phyloP scores from a whole-genome alignment of 768 basidiomycete genomes.

The Tricholoma bakamatsutake region DNA sequence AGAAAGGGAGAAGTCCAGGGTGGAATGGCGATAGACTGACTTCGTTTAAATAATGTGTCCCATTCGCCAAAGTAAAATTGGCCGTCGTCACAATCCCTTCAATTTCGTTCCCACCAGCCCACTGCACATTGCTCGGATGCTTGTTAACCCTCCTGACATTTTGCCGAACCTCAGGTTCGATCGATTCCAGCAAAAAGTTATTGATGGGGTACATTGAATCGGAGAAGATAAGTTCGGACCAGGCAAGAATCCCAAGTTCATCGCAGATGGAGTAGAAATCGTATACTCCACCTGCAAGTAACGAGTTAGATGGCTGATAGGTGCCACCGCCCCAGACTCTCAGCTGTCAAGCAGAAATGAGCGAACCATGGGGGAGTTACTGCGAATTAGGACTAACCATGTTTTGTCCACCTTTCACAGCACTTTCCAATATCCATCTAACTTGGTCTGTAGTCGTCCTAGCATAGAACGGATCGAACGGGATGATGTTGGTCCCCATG shows the following conservation, averaged over 20 bases:
- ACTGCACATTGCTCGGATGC: conserved; percentile 53
- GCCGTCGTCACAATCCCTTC: conserved; percentile 43
- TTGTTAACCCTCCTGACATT: conserved; percentile 51
- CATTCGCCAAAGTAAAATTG: conserved; percentile 32
- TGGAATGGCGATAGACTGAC: conserved; percentile 17
- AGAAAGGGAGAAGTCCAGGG: not conserved
- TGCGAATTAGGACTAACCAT: conserved; percentile 36
- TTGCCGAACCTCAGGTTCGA: conserved; percentile 52
- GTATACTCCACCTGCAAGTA: conserved; percentile 40
- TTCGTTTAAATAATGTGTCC: conserved; percentile 44
- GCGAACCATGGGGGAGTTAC: not conserved
- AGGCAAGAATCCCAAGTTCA: conserved; percentile 53
- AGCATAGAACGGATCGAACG: conserved; percentile 56
- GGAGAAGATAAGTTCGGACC: conserved; percentile 59
- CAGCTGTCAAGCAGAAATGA: conserved; percentile 26
- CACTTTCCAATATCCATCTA: conserved; percentile 53
- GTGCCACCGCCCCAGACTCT: conserved; percentile 58
- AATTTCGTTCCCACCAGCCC: conserved; percentile 60
- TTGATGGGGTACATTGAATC: conserved; percentile 53
- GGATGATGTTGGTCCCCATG: conserved; percentile 53
- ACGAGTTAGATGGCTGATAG: conserved; percentile 39
- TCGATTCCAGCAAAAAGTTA: conserved; percentile 42
- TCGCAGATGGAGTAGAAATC: conserved; percentile 55
- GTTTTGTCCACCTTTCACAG: conserved; percentile 49
- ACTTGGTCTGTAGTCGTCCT: conserved; percentile 44